Evolutionary conservation across 73 alveolate species (phyloP).

Genomic region (Breviolum minutum): DNA sequence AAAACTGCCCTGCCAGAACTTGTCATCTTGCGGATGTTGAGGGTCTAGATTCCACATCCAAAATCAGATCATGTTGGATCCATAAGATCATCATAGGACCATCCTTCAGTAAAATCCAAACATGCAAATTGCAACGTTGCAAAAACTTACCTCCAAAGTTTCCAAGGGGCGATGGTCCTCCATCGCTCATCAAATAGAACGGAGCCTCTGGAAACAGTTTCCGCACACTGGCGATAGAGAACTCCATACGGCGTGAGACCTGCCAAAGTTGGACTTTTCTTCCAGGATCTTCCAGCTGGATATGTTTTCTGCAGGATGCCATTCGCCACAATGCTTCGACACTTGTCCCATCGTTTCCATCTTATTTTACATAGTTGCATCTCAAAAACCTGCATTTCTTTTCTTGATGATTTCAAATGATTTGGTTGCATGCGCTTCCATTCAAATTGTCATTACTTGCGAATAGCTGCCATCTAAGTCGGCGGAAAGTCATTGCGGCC

Average conservation of each 20-base stretch:
- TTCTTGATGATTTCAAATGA: background rate
- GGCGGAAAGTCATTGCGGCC: background rate
- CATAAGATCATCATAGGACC: too few relatives aligned
- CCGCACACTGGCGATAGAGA: slow-evolving; percentile 46
- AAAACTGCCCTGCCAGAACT: background rate
- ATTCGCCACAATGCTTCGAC: background rate
- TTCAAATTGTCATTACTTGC: background rate
- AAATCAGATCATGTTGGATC: too few relatives aligned
- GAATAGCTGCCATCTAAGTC: too few relatives aligned
- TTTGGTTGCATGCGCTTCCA: background rate
- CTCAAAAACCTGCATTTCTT: background rate
- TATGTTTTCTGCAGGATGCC: background rate
- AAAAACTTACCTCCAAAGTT: background rate
- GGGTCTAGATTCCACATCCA: too few relatives aligned
- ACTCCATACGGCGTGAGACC: slow-evolving; percentile 55
- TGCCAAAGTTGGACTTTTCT: background rate
- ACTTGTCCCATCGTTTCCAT: background rate
- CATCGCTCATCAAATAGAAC: slow-evolving; percentile 25
- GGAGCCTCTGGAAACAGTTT: slow-evolving; percentile 25
- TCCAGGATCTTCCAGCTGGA: background rate
- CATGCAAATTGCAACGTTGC: too few relatives aligned
- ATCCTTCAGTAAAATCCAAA: too few relatives aligned
- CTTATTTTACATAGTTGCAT: background rate
- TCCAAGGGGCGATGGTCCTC: slow-evolving; percentile 20
- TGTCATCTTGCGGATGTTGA: too few relatives aligned